Percentiles rank a stretch among this genome's conserved stretches.
Evolutionary conservation across 495 filamentous ascomycete genomes (phyloP).

Genomic region (Trichocladium uniseriatum): DNA sequence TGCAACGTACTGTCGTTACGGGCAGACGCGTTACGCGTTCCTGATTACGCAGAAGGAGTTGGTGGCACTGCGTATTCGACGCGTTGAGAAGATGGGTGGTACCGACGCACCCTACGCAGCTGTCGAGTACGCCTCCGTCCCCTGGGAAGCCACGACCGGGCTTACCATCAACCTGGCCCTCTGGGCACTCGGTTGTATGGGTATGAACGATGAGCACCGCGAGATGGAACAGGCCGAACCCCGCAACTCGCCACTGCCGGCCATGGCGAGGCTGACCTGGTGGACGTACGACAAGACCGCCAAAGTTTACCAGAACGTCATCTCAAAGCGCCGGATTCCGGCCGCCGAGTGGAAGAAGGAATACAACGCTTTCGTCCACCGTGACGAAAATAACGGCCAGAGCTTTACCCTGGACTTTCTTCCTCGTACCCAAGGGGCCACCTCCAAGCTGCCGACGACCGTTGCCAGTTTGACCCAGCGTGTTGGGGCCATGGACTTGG

Average conservation of each 20-base stretch:
- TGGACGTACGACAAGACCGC: neutral
- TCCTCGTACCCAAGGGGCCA: no score
- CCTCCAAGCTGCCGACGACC: no score
- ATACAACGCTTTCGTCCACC: neutral
- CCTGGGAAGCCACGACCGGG: neutral
- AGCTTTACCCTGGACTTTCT: no score
- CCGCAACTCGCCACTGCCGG: neutral
- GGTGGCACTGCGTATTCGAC: conserved; percentile 1
- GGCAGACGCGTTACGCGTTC: conserved; percentile 1
- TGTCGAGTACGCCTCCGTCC: conserved; percentile 1
- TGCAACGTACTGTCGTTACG: conserved; percentile 7
- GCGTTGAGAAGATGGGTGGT: neutral
- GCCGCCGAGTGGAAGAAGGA: neutral
- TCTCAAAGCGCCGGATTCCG: neutral
- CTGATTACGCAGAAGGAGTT: conserved; percentile 2
- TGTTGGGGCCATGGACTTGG: no score
- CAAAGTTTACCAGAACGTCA: neutral
- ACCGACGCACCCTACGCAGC: neutral
- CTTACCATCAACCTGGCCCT: conserved; percentile 4
- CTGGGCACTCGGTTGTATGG: conserved; percentile 2
- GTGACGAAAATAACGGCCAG: neutral
- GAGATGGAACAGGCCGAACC: neutral
- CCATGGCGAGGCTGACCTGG: conserved; percentile 4
- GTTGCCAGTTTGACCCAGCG: no score
- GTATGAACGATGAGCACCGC: conserved; percentile 9